Base-by-base conservation (phyloP, 2,329 filamentous ascomycete genomes). In the Erysiphe pulchra region DNA sequence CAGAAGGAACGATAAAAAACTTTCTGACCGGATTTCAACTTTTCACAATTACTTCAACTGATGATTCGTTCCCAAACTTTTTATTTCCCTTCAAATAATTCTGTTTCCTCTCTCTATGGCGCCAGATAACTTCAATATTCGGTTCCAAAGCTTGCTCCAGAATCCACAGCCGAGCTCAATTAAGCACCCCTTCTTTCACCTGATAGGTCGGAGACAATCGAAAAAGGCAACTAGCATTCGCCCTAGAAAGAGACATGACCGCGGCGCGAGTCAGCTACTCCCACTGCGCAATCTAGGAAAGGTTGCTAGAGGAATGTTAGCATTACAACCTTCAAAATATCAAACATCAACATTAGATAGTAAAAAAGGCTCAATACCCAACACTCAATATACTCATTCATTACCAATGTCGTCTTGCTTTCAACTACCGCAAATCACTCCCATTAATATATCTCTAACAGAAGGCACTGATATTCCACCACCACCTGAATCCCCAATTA, bases 401-500 rank as follows among this genome's bases (percentile, higher is more conserved):
- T 13, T 14, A 7, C 14, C 4, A 9, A 42, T 42, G 40, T 17
- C 40, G 40, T 24, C 40, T 14, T 42, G 18, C 28, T 60, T 59
- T 50, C 51, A 58, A 47, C 54, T 59, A 13, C 57, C 56, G 17
- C 47, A 53, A 37, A 51, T 60, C 47, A 52, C 49, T 16, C 56
- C 57, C 38, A 47, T 60, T 28, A 54, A 55, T 46, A 56, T 51
- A 45, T 57, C 55, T 43, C 52, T 60, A 33, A 60, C 57, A 45
- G 57, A 58, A 10, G 57, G 57, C 40, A 60, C 57, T 34, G 49
- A 58, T 46, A 60, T 60, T 36, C 57, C 57, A 37, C 57, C 57
- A 34, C 57, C 57, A 6, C 56, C 54, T 41, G 56, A 53, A 28
- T 59, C 57, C 18, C 56, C 57, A 36, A 47, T 57, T 24, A 53